Evolutionary conservation across 352 stramenopile species (phyloP), one percentile per base, ranked within the genome.

Genomic region (Phytopythium chamaehyphon): DNA sequence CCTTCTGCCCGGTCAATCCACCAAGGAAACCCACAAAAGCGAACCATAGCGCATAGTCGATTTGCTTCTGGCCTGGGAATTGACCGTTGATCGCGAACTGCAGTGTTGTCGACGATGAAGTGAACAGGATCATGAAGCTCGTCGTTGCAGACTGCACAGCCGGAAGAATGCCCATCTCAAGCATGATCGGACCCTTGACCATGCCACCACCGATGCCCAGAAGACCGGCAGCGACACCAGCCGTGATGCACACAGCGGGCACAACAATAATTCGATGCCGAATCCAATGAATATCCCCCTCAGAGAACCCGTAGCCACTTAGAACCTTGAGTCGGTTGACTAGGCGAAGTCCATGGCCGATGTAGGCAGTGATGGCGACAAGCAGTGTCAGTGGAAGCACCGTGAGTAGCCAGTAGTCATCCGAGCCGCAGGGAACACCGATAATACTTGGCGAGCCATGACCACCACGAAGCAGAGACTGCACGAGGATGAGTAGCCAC

Each of bases 161-260:
- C 1, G 83, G 83, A 22, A 98, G 67, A 22, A 99, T 90, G 15
- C 95, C 96, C 88, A 99, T 98, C 26, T 98, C 90, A 1, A 99
- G 83, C 96, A 99, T 98, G 47, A 99, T 83, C 1, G 96, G 96
- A 0, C 96, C 95, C 57, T 98, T 98, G 22, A 99, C 93, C 71
- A 99, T 98, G 39, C 96, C 96, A 38, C 96, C 97, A 42, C 96
- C 96, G 18, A 98, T 91, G 15, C 96, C 96, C 54, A 99, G 87
- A 36, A 99, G 76, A 14, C 96, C 96, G 12, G 95, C 96, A 51
- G 93, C 93, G 21, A 99, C 80, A 16, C 96, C 96, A 2, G 96
- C 96, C 16, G 98, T 72, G 39, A 89, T 83, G 51, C 94, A 98
- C 57, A 98, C 78, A 1, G 74, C 50, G 6, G 96, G 96, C 73